Percentiles rank a stretch among this genome's conserved stretches.
Evolutionary conservation across 2,329 filamentous ascomycete genomes (phyloP).

Genomic region (Eutypella sp.): DNA sequence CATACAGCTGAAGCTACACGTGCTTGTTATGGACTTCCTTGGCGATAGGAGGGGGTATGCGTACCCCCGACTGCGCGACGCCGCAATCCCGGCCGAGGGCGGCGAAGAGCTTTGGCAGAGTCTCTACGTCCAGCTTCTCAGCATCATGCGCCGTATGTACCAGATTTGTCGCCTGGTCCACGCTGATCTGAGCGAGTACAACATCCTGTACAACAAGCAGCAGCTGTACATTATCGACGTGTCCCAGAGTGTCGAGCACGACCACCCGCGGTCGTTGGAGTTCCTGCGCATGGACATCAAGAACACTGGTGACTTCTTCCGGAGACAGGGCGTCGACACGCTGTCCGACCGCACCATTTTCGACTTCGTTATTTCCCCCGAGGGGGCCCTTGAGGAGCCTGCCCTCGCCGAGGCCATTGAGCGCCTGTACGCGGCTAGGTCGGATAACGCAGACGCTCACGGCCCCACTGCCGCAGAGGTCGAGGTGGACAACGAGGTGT

Average conservation of each 20-base stretch:
- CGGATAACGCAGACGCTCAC: conserved; percentile 39
- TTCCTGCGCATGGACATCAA: conserved; percentile 98
- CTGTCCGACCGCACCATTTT: conserved; percentile 77
- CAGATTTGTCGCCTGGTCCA: conserved; percentile 89
- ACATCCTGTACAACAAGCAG: conserved; percentile 81
- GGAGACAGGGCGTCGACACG: conserved; percentile 74
- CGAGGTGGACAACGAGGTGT: conserved; percentile 85
- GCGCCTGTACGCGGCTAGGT: conserved; percentile 57
- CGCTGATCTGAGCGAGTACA: conserved; percentile 97
- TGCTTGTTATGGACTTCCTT: conserved; percentile 90
- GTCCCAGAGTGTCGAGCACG: conserved; percentile 93
- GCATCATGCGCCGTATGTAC: conserved; percentile 89
- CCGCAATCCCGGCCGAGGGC: conserved; percentile 65
- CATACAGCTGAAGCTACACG: conserved; percentile 83
- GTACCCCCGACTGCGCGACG: conserved; percentile 83
- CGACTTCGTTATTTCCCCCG: conserved; percentile 67
- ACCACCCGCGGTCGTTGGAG: conserved; percentile 86
- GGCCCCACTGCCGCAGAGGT: conserved; percentile 50
- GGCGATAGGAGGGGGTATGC: conserved; percentile 83
- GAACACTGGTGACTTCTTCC: conserved; percentile 92
- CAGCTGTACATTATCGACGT: conserved; percentile 94
- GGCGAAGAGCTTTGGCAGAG: conserved; percentile 67
- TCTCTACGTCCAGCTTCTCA: conserved; percentile 78
- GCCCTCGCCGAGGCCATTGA: conserved; percentile 60
- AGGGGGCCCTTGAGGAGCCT: conserved; percentile 56